Percentiles rank a stretch among this genome's conserved stretches.
Conservation (phyloP, 2,329 filamentous ascomycete genomes). For the Paecilomyces niveus region DNA sequence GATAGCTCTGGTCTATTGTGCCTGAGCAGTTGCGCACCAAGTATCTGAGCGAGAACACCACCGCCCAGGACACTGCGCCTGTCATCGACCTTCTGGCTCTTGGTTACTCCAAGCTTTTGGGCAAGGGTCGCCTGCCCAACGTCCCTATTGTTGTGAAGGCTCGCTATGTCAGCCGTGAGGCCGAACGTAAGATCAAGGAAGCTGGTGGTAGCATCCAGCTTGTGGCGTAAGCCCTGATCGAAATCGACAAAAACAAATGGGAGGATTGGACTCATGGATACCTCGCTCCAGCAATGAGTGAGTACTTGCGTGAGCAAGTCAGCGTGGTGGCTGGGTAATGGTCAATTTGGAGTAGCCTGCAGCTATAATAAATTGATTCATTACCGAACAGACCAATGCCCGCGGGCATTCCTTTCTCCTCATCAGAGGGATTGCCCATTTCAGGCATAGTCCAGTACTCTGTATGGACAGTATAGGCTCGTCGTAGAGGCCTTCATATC, state of each 20-base stretch:
- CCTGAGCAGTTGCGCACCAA: slow-evolving; percentile 87
- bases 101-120: slow-evolving; percentile 97
- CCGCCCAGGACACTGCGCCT: slow-evolving; percentile 70
- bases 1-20: slow-evolving; percentile 88
- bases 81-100: slow-evolving; percentile 96
- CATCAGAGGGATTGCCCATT: neutral
- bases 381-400: neutral
- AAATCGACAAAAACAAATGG: neutral
- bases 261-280: neutral
- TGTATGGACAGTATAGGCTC: neutral
- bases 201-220: slow-evolving; percentile 94
- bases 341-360: neutral
- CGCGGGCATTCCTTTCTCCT: neutral
- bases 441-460: neutral
- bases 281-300: neutral
- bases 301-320: neutral
- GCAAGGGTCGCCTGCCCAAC: slow-evolving; percentile 92
- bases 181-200: slow-evolving; percentile 98
- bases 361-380: neutral
- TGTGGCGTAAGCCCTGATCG: slow-evolving; percentile 63
- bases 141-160: slow-evolving; percentile 92
- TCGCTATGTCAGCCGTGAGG: slow-evolving; percentile 90
- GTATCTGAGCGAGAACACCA: slow-evolving; percentile 74
- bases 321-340: neutral
- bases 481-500: neutral